phyloP scores from a whole-genome alignment of 495 filamentous ascomycete genomes.

The Ascodesmis nigricans region DNA sequence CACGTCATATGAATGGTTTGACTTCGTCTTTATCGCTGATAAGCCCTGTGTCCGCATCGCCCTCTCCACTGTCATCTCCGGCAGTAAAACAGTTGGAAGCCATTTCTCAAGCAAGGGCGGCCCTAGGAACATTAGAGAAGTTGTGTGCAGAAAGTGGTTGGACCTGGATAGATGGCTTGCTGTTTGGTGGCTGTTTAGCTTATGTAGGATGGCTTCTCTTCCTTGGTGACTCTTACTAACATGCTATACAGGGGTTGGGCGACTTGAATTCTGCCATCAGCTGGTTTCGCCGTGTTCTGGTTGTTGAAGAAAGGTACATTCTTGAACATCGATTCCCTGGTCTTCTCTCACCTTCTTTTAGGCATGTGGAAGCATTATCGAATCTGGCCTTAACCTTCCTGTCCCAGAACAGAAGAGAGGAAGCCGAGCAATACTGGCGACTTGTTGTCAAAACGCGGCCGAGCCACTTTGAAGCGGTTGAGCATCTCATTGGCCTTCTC shows the following conservation, averaged over 20 bases:
- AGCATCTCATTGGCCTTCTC: constrained; percentile 77
- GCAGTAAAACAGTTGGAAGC: neutral
- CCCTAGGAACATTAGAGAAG: constrained; percentile 57
- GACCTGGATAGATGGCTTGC: constrained; percentile 90
- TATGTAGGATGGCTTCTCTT: constrained; percentile 33
- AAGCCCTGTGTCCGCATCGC: too few relatives aligned
- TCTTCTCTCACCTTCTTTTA: constrained; percentile 25
- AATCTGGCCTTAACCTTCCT: constrained; percentile 80
- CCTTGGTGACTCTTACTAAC: neutral
- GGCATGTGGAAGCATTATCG: constrained; percentile 85
- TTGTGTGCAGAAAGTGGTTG: constrained; percentile 72
- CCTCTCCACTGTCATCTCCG: too few relatives aligned
- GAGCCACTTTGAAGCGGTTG: constrained; percentile 86
- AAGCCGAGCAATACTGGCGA: constrained; percentile 74
- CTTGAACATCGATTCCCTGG: constrained; percentile 1
- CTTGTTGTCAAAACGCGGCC: constrained; percentile 63
- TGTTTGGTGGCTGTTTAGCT: constrained; percentile 77
- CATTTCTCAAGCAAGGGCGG: constrained; percentile 32
- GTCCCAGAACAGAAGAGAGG: constrained; percentile 56
- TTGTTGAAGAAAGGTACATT: constrained; percentile 49
- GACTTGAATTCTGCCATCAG: constrained; percentile 66
- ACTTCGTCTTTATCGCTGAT: too few relatives aligned
- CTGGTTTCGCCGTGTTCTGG: constrained; percentile 74
- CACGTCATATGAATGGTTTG: neutral
- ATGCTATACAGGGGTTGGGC: constrained; percentile 33